Conservation (phyloP, 305 asterid genomes). For the Fraxinus ornus region DNA sequence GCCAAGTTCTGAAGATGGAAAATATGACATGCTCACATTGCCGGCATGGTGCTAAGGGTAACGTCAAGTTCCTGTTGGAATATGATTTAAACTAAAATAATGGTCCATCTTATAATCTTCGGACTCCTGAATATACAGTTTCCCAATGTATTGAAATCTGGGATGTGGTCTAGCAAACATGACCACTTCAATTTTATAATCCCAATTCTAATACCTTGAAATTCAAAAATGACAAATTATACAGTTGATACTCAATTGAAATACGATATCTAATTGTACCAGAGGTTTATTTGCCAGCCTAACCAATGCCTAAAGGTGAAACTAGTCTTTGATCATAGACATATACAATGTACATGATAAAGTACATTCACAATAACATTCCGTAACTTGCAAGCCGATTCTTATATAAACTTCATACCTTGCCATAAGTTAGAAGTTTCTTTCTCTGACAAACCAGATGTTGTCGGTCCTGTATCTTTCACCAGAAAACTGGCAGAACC, state of each 20-base stretch:
- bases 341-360: constrained; percentile 2
- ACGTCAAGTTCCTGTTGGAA: not conserved
- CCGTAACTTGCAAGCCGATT: constrained; percentile 21
- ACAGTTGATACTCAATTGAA: not conserved
- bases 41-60: not conserved
- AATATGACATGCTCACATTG: not conserved
- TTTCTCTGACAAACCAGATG: constrained; percentile 26
- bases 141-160: not conserved
- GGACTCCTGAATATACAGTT: not conserved
- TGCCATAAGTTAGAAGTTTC: constrained; percentile 35
- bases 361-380: not conserved
- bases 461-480: constrained; percentile 31
- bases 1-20: not conserved
- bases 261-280: not conserved
- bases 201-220: not conserved
- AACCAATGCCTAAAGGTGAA: not conserved
- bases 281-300: not conserved
- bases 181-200: not conserved
- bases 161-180: not conserved
- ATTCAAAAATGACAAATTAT: not conserved
- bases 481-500: constrained; percentile 32
- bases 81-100: not conserved
- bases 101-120: not conserved
- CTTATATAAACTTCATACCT: constrained; percentile 42
- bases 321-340: not conserved